Percentiles rank a stretch among this genome's conserved stretches.
phyloP scores from a whole-genome alignment of 2,329 filamentous ascomycete species.

The Hymenoscyphus repandus region DNA sequence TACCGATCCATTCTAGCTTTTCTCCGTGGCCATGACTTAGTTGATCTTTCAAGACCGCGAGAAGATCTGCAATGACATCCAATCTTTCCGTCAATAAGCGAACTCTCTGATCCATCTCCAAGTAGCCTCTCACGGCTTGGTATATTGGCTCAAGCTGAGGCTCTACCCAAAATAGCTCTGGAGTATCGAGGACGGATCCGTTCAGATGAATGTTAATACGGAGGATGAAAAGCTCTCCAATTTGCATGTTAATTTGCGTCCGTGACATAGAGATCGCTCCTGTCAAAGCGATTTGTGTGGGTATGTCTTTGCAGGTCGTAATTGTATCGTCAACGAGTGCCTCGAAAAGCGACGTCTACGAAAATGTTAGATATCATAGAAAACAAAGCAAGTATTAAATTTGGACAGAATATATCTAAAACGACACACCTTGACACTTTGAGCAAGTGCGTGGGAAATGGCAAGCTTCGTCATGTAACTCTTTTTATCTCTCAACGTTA shows the following conservation, averaged over 20 bases:
- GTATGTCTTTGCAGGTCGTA: constrained; percentile 86
- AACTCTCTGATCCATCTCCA: constrained; percentile 97
- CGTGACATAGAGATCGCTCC: constrained; percentile 87
- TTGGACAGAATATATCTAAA: not conserved
- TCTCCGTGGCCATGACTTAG: constrained; percentile 88
- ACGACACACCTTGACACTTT: constrained; percentile 75
- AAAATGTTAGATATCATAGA: constrained; percentile 1
- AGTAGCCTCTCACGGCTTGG: constrained; percentile 86
- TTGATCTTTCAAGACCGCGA: constrained; percentile 93
- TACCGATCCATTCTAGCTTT: constrained; percentile 85
- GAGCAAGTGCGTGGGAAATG: constrained; percentile 90
- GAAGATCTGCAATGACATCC: constrained; percentile 86
- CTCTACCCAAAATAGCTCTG: constrained; percentile 97
- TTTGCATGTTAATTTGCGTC: constrained; percentile 97
- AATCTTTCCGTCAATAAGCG: constrained; percentile 82
- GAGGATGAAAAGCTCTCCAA: constrained; percentile 95
- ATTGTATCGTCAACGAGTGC: constrained; percentile 93
- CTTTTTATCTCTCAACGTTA: constrained; percentile 84
- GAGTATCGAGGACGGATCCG: constrained; percentile 91
- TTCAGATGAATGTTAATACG: constrained; percentile 98
- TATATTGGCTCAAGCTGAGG: constrained; percentile 96
- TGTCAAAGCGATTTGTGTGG: constrained; percentile 84
- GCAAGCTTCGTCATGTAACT: constrained; percentile 98
- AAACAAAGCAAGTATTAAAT: not conserved
- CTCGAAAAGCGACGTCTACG: constrained; percentile 88